Percentiles rank a stretch among this genome's conserved stretches.
Conservation (phyloP, 2,329 filamentous ascomycete genomes). For the Microdochium bolleyi region DNA sequence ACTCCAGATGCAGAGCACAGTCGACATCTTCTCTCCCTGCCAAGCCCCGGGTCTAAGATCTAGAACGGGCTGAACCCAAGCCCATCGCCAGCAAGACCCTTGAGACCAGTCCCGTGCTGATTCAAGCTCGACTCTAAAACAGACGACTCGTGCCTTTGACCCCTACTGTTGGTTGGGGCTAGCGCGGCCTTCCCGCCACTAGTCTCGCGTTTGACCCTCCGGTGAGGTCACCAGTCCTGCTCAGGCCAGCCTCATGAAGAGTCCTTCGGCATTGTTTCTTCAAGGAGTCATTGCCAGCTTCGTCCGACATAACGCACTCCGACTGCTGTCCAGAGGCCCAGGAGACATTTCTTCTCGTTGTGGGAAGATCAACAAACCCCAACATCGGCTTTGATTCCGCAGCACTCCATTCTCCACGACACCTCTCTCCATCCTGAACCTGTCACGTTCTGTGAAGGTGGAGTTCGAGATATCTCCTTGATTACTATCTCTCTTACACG, state of each 20-base stretch:
- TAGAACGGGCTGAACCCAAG: neutral
- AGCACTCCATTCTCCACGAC: no score
- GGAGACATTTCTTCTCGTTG: no score
- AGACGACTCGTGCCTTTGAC: neutral
- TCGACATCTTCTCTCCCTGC: neutral
- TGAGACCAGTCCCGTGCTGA: neutral
- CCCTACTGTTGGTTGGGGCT: neutral
- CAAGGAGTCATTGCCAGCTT: neutral
- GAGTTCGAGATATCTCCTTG: no score
- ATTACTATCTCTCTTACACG: no score
- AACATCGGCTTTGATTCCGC: no score
- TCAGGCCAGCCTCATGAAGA: neutral
- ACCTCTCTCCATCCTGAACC: no score
- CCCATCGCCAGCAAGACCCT: neutral
- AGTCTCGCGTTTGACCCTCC: neutral
- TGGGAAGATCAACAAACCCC: no score
- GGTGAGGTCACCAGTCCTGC: neutral
- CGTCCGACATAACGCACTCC: no score
- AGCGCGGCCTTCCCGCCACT: neutral
- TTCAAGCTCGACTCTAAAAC: neutral
- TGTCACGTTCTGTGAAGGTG: no score
- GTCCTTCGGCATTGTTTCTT: neutral
- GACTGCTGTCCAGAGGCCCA: no score
- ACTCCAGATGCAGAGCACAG: neutral
- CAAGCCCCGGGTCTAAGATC: neutral